Evolutionary conservation across 805 yeast species (phyloP).

Genomic region (baker's yeast (Saccharomyces cerevisiae)): DNA sequence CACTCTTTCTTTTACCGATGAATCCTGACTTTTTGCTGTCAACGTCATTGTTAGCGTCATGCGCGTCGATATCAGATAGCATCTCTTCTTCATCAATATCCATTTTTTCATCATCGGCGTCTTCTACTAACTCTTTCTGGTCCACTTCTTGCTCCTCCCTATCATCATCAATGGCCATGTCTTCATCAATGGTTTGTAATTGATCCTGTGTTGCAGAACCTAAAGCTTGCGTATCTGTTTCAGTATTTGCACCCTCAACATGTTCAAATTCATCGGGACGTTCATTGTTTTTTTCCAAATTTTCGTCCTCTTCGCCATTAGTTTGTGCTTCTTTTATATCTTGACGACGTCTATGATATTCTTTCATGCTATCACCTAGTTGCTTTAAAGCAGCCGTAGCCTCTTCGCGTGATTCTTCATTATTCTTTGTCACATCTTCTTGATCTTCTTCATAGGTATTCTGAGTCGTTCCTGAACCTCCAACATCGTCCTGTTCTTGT

Average conservation of each 20-base stretch:
- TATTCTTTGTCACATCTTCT: slow-evolving; percentile 33
- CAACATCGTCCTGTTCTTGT: slow-evolving; percentile 59
- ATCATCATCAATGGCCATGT: slow-evolving; percentile 74
- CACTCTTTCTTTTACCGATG: slow-evolving; percentile 40
- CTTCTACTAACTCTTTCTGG: slow-evolving; percentile 30
- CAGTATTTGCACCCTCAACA: slow-evolving; percentile 69
- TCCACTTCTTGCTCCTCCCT: slow-evolving; percentile 30
- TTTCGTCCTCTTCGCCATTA: slow-evolving; percentile 36
- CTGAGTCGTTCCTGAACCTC: slow-evolving; percentile 52
- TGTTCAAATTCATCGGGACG: slow-evolving; percentile 84
- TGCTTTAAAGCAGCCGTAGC: slow-evolving; percentile 76
- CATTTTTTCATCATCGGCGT: slow-evolving; percentile 29
- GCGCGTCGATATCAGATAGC: slow-evolving; percentile 19
- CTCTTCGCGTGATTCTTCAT: slow-evolving; percentile 52
- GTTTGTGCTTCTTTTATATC: slow-evolving; percentile 68
- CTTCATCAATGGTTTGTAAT: slow-evolving; percentile 66
- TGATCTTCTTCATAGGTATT: slow-evolving; percentile 38
- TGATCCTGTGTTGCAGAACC: slow-evolving; percentile 84
- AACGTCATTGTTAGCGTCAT: slow-evolving; percentile 16
- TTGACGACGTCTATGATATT: slow-evolving; percentile 82
- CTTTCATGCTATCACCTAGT: slow-evolving; percentile 85
- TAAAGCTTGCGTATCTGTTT: slow-evolving; percentile 79
- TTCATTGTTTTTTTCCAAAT: slow-evolving; percentile 49
- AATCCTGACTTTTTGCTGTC: slow-evolving; percentile 36
- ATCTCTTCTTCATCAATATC: slow-evolving; percentile 24